Evolutionary conservation across 2,329 filamentous ascomycete genomes (phyloP).

Genomic region (Aspergillus alliaceus): DNA sequence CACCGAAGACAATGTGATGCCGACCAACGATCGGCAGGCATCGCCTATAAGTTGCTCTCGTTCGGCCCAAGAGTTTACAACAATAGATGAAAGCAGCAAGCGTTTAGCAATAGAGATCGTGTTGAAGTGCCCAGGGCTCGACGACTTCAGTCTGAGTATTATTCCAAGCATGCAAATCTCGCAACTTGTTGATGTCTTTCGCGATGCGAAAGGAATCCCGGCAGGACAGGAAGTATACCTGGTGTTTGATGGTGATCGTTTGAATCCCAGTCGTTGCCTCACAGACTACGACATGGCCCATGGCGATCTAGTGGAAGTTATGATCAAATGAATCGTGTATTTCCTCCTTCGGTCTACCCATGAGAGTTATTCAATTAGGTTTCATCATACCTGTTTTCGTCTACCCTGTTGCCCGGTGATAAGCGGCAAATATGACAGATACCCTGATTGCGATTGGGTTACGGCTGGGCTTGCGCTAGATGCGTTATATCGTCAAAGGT

Average conservation of each 20-base stretch:
- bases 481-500: background rate
- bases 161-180: conserved; percentile 56
- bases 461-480: background rate
- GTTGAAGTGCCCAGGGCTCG: conserved; percentile 52
- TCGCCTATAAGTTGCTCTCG: background rate
- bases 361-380: background rate
- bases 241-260: conserved; percentile 72
- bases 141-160: conserved; percentile 52
- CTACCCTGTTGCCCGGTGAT: no score
- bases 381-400: no score
- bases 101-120: conserved; percentile 46
- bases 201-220: conserved; percentile 53
- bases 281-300: conserved; percentile 71
- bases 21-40: background rate
- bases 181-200: conserved; percentile 64
- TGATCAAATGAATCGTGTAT: conserved; percentile 51
- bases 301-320: conserved; percentile 73
- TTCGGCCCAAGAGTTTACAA: background rate
- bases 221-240: conserved; percentile 59
- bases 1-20: conserved; percentile 56
- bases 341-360: background rate
- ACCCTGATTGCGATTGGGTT: background rate
- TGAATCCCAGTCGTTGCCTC: conserved; percentile 62
- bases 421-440: background rate
- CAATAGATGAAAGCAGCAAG: conserved; percentile 19